Evolutionary conservation across 352 stramenopile genomes (phyloP).

Genomic region (Globisporangium paddicum): DNA sequence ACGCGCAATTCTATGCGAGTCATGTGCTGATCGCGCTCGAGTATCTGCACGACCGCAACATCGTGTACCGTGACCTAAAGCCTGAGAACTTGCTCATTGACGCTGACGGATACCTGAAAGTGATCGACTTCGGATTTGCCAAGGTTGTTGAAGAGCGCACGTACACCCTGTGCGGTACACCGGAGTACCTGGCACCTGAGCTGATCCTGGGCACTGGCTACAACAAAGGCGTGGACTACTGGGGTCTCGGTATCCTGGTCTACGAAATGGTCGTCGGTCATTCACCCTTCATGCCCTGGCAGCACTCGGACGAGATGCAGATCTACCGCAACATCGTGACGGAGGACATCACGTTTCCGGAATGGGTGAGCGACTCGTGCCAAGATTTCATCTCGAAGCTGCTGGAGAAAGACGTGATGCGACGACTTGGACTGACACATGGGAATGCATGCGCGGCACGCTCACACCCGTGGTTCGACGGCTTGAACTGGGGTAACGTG

Average conservation of each 20-base stretch:
- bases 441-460: slow-evolving; percentile 87
- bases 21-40: slow-evolving; percentile 66
- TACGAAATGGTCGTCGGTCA: slow-evolving; percentile 77
- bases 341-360: slow-evolving; percentile 89
- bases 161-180: slow-evolving; percentile 70
- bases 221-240: slow-evolving; percentile 70
- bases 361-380: slow-evolving; percentile 54
- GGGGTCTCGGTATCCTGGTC: slow-evolving; percentile 68
- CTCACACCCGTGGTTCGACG: slow-evolving; percentile 88
- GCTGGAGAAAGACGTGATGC: slow-evolving; percentile 79
- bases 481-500: slow-evolving; percentile 89
- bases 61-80: slow-evolving; percentile 74
- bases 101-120: slow-evolving; percentile 62
- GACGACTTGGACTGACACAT: slow-evolving; percentile 87
- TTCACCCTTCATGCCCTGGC: slow-evolving; percentile 52
- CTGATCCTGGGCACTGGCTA: slow-evolving; percentile 71
- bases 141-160: slow-evolving; percentile 72
- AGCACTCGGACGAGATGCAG: slow-evolving; percentile 89
- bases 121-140: slow-evolving; percentile 69
- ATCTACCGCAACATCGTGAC: slow-evolving; percentile 97
- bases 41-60: slow-evolving; percentile 55
- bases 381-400: slow-evolving; percentile 88
- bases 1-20: slow-evolving; percentile 59
- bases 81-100: slow-evolving; percentile 75
- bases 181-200: slow-evolving; percentile 68